Base-by-base conservation (phyloP, 148 eudicot species). In the Diospyros lotus region DNA sequence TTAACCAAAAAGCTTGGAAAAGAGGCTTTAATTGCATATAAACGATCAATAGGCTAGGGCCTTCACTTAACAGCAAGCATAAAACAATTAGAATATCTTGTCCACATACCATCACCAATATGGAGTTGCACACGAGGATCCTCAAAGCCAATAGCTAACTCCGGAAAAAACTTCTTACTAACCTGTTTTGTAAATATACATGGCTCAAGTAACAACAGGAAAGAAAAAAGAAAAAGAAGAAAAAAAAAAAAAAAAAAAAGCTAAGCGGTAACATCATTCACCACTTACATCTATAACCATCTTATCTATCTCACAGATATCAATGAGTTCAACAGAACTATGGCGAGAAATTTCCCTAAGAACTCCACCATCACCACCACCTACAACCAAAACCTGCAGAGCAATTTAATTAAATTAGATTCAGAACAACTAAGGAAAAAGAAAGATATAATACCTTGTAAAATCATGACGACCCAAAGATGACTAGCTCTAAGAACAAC, bases 351-450 rank as follows among this genome's bases (percentile, higher is more conserved):
- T 88, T 86, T 95, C 99, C 78, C 99, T 85, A 73, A 95, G 94
- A 77, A 95, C 99, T 67, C 99, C 99, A 74, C 99, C 99, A 82
- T 95, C 99, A 81, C 99, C 99, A 70, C 99, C 99, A 76, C 99
- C 99, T 17, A 95, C 99, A 40, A 95, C 97, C 75, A 95, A 86
- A 77, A 95, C 96, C 99, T 95, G 86, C 88, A 84, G 8, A 58
- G 51, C 6, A 62, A 73, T 66, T 67, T 28, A 77, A 63, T 18
- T 68, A 28, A 17, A 38, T 28, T 28, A 50, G 41, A 14, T 28
- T 28, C 28, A 28, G 28, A 28, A 28, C 28, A 28, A 28, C 28
- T 28, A 28, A 28, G 8, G 43, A 8, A 18, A 15, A 3, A 28
- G 28, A 28, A 13, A 66, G 39, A 17, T 10, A 50, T 6, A 63